Evolutionary conservation across 257 asterid genomes (phyloP).

Genomic region (Rhazya stricta): DNA sequence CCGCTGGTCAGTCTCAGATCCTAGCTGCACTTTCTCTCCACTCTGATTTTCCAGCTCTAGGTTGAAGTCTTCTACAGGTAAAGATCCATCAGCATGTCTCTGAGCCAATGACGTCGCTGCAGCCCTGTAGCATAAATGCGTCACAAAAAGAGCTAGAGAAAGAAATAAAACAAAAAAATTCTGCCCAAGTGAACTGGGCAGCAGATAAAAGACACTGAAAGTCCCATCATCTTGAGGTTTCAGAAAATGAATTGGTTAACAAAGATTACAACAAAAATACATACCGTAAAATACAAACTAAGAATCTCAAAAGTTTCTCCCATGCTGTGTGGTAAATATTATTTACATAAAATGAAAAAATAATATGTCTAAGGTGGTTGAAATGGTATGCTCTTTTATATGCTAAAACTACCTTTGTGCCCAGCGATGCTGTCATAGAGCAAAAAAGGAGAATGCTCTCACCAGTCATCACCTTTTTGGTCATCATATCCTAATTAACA

Average conservation of each 20-base stretch:
- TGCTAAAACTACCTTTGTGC: background rate
- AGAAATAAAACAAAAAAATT: background rate
- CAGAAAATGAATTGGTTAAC: background rate
- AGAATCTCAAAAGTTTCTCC: background rate
- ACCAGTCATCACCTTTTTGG: background rate
- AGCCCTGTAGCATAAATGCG: slow-evolving; percentile 37
- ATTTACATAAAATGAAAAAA: background rate
- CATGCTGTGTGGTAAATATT: background rate
- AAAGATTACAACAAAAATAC: background rate
- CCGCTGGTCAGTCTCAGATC: slow-evolving; percentile 92
- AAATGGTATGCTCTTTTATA: background rate
- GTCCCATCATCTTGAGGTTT: background rate
- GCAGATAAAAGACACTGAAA: background rate
- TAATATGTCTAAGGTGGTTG: background rate
- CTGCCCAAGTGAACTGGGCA: background rate
- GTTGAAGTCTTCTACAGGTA: slow-evolving; percentile 88
- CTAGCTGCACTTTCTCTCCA: slow-evolving; percentile 76
- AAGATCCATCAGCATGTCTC: slow-evolving; percentile 80
- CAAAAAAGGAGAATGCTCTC: background rate
- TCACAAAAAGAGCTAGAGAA: slow-evolving; percentile 14
- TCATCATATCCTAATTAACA: background rate
- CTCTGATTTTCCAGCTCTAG: slow-evolving; percentile 94
- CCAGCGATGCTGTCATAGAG: background rate
- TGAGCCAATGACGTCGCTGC: slow-evolving; percentile 74
- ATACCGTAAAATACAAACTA: background rate